Base-by-base conservation (phyloP, 1,139 yeast species). In the Arxiozyma bovina region DNA sequence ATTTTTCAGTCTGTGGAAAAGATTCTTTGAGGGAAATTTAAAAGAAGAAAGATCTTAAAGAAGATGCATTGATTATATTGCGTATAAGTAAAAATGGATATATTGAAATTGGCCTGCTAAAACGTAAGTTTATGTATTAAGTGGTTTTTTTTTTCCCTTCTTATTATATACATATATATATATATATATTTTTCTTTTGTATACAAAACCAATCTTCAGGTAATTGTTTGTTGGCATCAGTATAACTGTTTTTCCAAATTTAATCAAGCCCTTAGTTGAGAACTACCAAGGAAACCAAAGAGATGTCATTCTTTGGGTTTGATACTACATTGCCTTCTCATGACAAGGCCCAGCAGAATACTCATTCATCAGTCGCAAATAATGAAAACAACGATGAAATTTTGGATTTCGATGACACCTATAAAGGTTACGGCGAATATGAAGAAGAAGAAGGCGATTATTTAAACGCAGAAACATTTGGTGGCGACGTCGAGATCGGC, bases 391-490 rank as follows among this genome's bases (percentile, higher is more conserved):
- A 53, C 71, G 79, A 73, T 25, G 57, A 60, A 42, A 59, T 68
- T 20, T 54, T 68, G 57, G 94, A 87, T 65, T 90, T 87, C 66
- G 94, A 88, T 63, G 95, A 89, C 53, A 84, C 95, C 20, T 87
- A 87, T 67, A 88, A 85, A 59, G 91, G 91, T 3, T 77, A 86
- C 56, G 93, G 90, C 2, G 87, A 80, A 38, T 77, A 77, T 57
- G 77, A 80, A 50, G 78, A 77, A 48, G 94, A 86, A 60, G 83
- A 80, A 42, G 90, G 85, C 56, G 97, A 90, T 68, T 90, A 84
- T 53, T 76, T 88, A 64, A 91, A 91, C 67, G 87, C 83, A 58
- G 96, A 88, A 66, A 91, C 98, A 0, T 91, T 91, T 73, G 97
- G 97, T 49, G 77, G 74, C 50, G 76, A 72, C 54, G 73, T 77